Evolutionary conservation across 352 stramenopile genomes (phyloP).

Genomic region (Phytopythium ostracodes): DNA sequence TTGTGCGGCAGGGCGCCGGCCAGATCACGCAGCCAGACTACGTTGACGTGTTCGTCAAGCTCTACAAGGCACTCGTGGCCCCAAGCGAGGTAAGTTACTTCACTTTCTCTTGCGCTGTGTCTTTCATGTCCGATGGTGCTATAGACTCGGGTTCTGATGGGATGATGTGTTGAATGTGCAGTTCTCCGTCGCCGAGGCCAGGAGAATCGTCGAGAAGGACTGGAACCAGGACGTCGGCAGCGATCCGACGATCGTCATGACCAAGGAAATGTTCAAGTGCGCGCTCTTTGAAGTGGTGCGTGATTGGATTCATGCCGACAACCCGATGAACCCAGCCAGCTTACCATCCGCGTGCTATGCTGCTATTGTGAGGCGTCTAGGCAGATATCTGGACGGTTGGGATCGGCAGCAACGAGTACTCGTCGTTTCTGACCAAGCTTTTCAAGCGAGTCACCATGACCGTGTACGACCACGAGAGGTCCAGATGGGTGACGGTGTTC

Average conservation of each 20-base stretch:
- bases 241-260: conserved; percentile 35
- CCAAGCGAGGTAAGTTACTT: conserved; percentile 33
- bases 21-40: conserved; percentile 55
- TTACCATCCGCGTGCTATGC: background rate
- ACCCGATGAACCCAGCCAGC: background rate
- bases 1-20: conserved; percentile 39
- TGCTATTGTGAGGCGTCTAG: conserved; percentile 9
- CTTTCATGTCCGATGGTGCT: background rate
- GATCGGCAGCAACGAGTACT: conserved; percentile 60
- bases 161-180: conserved; percentile 6
- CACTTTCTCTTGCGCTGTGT: background rate
- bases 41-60: conserved; percentile 77
- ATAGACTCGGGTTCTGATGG: background rate
- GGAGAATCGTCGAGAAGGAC: conserved; percentile 74
- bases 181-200: conserved; percentile 68
- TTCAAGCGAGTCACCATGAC: conserved; percentile 77
- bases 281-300: conserved; percentile 73
- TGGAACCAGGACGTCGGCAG: conserved; percentile 56
- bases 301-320: background rate
- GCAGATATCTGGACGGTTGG: conserved; percentile 77
- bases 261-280: conserved; percentile 50
- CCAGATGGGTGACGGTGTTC: conserved; percentile 67
- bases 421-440: conserved; percentile 68
- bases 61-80: conserved; percentile 73
- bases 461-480: conserved; percentile 60